These are phyloP conservation scores for Ceratobasidium theobromae DNA, from an alignment of 1,284 basidiomycete genomes.

Conservation along the genomic window DNA sequence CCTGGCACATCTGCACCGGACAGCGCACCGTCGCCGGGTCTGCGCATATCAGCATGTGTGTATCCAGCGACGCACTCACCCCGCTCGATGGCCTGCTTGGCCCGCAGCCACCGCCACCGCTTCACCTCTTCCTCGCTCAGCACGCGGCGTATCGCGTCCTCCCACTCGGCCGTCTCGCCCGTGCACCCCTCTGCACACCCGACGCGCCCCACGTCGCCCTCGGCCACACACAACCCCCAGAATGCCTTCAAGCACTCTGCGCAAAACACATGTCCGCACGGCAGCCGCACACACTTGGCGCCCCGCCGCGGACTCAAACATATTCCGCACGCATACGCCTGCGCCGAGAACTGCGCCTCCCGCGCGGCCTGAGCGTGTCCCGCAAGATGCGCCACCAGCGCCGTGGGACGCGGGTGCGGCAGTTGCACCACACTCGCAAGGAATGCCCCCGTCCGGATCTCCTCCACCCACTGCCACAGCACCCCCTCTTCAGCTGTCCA, in stretches of 20 bases:
- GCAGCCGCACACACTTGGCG: conserved; percentile 62
- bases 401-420: conserved; percentile 55
- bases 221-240: conserved; percentile 65
- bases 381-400: conserved; percentile 53
- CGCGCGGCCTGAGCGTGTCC: conserved; percentile 53
- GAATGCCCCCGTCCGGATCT: conserved; percentile 56
- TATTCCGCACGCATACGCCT: conserved; percentile 65
- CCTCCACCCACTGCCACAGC: conserved; percentile 70
- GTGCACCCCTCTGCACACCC: no score
- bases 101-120: conserved; percentile 72
- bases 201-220: conserved; percentile 3
- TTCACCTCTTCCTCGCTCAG: conserved; percentile 60
- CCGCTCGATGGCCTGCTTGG: conserved; percentile 67
- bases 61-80: conserved; percentile 48
- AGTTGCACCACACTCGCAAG: conserved; percentile 49
- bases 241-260: conserved; percentile 65
- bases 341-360: conserved; percentile 55
- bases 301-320: conserved; percentile 73
- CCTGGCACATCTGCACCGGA: conserved; percentile 70
- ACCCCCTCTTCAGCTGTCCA: conserved; percentile 53
- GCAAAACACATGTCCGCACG: conserved; percentile 64
- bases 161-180: conserved; percentile 23
- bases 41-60: conserved; percentile 39
- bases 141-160: conserved; percentile 47
- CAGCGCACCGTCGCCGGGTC: conserved; percentile 77